Base-by-base conservation (phyloP, 1,284 basidiomycete genomes). In the Vanrija humicola region DNA sequence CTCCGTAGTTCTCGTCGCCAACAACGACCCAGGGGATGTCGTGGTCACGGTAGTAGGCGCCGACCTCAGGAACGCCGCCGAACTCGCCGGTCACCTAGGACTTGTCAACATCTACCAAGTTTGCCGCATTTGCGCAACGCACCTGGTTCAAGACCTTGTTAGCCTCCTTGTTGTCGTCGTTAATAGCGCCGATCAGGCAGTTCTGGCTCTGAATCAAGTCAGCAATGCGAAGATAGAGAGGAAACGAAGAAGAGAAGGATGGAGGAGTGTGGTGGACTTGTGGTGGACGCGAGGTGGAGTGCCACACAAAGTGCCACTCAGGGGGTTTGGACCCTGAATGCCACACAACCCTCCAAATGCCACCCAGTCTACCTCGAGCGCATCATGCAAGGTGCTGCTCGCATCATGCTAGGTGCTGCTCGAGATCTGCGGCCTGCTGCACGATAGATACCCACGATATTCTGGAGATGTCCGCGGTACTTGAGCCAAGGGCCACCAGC, bases 401-500 rank as follows among this genome's bases (percentile, higher is more conserved):
- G 21, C 21, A 23, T 23, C 21, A 23, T 23, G 21, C 21, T 3
- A 23, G 21, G 21, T 23, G 21, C 3, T 28, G 28, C 28, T 28
- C 28, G 7, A 28, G 28, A 2, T 23, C 21, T 23, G 5, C 21
- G 21, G 21, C 21, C 21, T 23, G 21, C 28, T 28, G 7, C 28
- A 28, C 28, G 28, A 7, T 28, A 7, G 28, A 8, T 7, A 28
- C 9, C 7, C 14, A 8, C 9, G 2, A 98, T 98, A 84, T 98
- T 98, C 79, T 96, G 85, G 70, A 98, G 86, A 79, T 98, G 95
- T 65, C 95, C 95, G 82, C 95, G 90, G 84, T 94, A 98, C 81
- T 97, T 97, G 80, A 98, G 84, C 95, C 95, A 98, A 45, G 95
- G 95, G 57, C 95, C 95, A 82, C 93, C 95, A 25, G 52, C 45